phyloP scores from a whole-genome alignment of 2,329 filamentous ascomycete genomes.

The Epichloe aotearoae region DNA sequence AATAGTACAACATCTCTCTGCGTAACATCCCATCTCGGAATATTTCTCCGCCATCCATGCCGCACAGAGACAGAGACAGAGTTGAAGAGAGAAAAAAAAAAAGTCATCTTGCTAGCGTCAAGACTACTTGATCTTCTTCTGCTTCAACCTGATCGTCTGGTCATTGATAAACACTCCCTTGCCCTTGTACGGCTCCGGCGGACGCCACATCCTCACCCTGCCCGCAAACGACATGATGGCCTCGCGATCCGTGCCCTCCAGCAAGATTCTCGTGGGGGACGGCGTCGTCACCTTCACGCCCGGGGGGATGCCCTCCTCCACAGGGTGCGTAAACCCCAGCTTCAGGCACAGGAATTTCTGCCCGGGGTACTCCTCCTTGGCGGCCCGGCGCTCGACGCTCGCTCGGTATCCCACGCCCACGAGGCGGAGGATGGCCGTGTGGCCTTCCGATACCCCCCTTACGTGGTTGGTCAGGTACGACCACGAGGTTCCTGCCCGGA shows the following conservation, averaged over 20 bases:
- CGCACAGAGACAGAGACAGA: no score
- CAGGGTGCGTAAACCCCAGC: constrained; percentile 91
- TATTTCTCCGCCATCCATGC: no score
- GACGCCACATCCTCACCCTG: constrained; percentile 73
- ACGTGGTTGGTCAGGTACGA: constrained; percentile 85
- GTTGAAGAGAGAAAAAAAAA: no score
- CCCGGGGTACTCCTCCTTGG: constrained; percentile 61
- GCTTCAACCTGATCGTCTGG: constrained; percentile 95
- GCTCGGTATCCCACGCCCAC: constrained; percentile 95
- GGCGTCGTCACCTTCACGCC: constrained; percentile 80
- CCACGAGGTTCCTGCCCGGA: constrained; percentile 62
- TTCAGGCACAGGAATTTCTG: constrained; percentile 88
- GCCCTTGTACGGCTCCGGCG: constrained; percentile 95
- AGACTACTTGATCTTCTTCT: constrained; percentile 83
- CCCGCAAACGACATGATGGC: constrained; percentile 86
- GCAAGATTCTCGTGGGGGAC: constrained; percentile 77
- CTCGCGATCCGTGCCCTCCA: constrained; percentile 81
- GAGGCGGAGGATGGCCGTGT: constrained; percentile 81
- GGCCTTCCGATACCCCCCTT: constrained; percentile 88
- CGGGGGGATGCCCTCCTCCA: constrained; percentile 72
- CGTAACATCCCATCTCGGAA: no score
- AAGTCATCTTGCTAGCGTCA: neutral
- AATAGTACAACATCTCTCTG: neutral
- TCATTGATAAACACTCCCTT: constrained; percentile 98
- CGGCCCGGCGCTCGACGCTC: constrained; percentile 63